Evolutionary conservation across 1,139 yeast species (phyloP), one percentile per base, ranked within the genome.

Genomic region (Yamadazyma aaseri): DNA sequence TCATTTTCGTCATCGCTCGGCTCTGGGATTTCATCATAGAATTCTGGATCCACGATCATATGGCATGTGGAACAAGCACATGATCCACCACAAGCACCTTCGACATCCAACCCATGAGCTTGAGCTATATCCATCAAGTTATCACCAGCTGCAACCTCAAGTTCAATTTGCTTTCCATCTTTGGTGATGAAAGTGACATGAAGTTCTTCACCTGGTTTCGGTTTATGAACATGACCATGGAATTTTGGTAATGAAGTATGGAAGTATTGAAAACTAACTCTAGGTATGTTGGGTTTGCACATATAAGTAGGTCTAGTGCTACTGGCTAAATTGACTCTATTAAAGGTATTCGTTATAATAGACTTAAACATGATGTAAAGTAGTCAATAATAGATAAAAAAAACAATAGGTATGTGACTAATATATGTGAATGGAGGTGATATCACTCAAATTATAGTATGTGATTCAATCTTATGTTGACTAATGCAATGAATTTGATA

Each of bases 11-110:
- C 98, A 54, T 92, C 98, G 45, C 82, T 87, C 0, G 98, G 98
- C 57, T 92, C 98, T 17, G 95, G 96, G 48, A 92, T 76, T 39
- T 68, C 76, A 54, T 92, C 98, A 60, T 87, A 92, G 55, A 67
- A 89, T 30, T 84, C 96, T 1, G 98, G 98, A 56, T 92, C 98
- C 25, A 92, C 89, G 33, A 92, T 92, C 39, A 92, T 82, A 63
- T 92, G 98, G 58, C 98, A 92, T 0, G 98, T 92, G 3, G 97
- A 89, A 56, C 98, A 92, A 1, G 98, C 98, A 68, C 98, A 92
- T 2, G 97, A 87, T 2, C 98, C 98, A 23, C 98, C 98, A 63
- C 98, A 92, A 0, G 98, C 98, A 29, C 98, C 96, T 57, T 92
- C 98, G 90, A 92, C 89, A 50, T 92, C 98, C 41, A 92, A 63